Base-by-base conservation (phyloP, 225 moss, liverwort and hornwort species). In the Lunularia cruciata region DNA sequence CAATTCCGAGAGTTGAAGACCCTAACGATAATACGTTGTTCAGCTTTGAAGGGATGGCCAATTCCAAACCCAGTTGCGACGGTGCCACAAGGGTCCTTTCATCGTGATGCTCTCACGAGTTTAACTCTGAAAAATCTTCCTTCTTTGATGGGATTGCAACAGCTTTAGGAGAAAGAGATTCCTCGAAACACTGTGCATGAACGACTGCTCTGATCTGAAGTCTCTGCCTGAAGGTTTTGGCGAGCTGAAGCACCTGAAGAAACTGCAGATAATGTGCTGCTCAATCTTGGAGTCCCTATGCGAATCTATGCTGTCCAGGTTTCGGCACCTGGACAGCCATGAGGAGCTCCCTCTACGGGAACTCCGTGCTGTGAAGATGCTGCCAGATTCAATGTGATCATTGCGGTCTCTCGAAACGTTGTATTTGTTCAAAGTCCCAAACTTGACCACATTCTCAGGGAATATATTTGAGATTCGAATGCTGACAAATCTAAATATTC, bases 321-420 rank as follows among this genome's bases (percentile, higher is more conserved):
- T 63, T 26, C 25, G 63, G 6, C 13, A 26, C 8, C 39, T 63
- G 8, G 14, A 40, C 14, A 23, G 25, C 16, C 63, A 40, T 27
- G 0, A 4, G 0, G 0, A 1, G 0, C 28, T 63, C 0, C 2
- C 25, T 0, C n/a, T 63, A 15, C 0, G 2, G 0, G 25, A 0
- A 2, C 43, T 36, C 8, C 3, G 3, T 0, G 11, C 7, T 2
- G n/a, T 63, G 3, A 2, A 25, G 39, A 8, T 22, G n/a, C n/a
- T n/a, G n/a, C n/a, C n/a, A n/a, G 42, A 40, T 4, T 63, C 63
- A 13, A 9, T 63, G 10, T 39, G 42, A 3, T 6, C 27, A 0
- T 22, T 63, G 5, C 9, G 30, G n/a, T n/a, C n/a, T n/a, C n/a
- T n/a, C n/a, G n/a, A n/a, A n/a, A n/a, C n/a, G n/a, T n/a, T n/a